Conservation (phyloP, 352 stramenopile genomes). For the Stramenopiles sp. region DNA sequence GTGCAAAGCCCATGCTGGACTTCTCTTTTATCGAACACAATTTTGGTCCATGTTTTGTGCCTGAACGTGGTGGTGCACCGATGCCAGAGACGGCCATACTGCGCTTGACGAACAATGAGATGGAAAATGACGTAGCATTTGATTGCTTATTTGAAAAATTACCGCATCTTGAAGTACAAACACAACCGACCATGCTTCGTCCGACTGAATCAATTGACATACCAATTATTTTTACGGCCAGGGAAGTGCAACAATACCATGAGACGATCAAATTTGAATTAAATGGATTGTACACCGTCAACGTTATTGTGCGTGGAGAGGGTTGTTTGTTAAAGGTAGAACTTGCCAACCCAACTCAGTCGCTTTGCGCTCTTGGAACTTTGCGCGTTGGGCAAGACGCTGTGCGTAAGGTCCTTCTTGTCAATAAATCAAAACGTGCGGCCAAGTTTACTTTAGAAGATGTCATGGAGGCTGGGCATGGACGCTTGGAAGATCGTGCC, state of each 20-base stretch:
- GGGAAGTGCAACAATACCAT: conserved; percentile 48
- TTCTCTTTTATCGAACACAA: conserved; percentile 68
- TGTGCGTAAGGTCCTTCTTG: conserved; percentile 43
- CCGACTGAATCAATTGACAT: conserved; percentile 49
- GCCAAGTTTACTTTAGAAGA: conserved; percentile 35
- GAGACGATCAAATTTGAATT: conserved; percentile 67
- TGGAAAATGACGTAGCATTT: conserved; percentile 45
- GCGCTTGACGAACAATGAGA: conserved; percentile 60
- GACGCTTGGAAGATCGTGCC: conserved; percentile 23
- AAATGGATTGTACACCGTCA: conserved; percentile 56
- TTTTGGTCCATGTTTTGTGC: conserved; percentile 71
- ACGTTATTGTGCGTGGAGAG: conserved; percentile 42
- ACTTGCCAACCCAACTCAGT: conserved; percentile 57
- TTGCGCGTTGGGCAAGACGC: conserved; percentile 52
- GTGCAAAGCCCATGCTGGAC: conserved; percentile 50
- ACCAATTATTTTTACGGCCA: conserved; percentile 56
- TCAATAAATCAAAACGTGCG: conserved; percentile 56
- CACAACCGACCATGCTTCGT: conserved; percentile 46
- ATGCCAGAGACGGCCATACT: conserved; percentile 37
- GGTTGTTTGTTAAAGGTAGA: conserved; percentile 54
- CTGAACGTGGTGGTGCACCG: conserved; percentile 36
- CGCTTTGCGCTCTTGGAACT: conserved; percentile 47
- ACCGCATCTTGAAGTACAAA: conserved; percentile 52
- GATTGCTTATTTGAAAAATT: conserved; percentile 71
- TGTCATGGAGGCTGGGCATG: conserved; percentile 21